Evolutionary conservation across 495 filamentous ascomycete genomes (phyloP).

Genomic region (Penicillium riverlandense): DNA sequence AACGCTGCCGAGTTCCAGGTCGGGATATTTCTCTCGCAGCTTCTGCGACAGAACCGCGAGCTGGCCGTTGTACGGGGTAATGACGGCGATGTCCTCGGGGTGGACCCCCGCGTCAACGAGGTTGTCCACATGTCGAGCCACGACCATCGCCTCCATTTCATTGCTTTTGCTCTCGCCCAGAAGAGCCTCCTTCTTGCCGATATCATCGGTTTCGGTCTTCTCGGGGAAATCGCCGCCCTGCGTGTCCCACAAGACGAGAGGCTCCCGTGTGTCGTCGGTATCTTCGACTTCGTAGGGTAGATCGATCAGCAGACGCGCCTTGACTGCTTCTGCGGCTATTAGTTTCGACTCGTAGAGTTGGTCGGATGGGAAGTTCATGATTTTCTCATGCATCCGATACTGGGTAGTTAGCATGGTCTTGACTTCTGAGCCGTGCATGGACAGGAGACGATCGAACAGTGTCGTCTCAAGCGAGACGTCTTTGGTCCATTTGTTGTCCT

Average conservation of each 20-base stretch:
- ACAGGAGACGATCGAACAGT: conserved; percentile 82
- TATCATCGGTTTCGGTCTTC: conserved; percentile 42
- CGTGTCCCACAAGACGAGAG: conserved; percentile 90
- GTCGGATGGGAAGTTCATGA: conserved; percentile 89
- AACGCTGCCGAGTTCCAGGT: conserved; percentile 86
- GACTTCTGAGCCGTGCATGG: conserved; percentile 71
- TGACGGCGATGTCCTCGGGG: conserved; percentile 79
- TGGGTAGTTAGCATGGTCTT: conserved; percentile 97
- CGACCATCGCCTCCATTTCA: conserved; percentile 79
- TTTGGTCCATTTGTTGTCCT: conserved; percentile 21
- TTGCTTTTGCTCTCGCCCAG: conserved; percentile 90
- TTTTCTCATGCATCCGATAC: conserved; percentile 94
- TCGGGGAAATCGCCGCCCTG: conserved; percentile 89
- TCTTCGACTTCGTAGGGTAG: conserved; percentile 72
- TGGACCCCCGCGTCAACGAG: conserved; percentile 73
- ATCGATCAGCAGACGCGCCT: conserved; percentile 63
- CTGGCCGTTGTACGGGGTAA: conserved; percentile 97
- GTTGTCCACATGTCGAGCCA: conserved; percentile 62
- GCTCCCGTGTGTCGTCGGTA: conserved; percentile 82
- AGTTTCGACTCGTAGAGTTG: conserved; percentile 80
- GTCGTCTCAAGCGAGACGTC: conserved; percentile 68
- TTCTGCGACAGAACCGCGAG: conserved; percentile 64
- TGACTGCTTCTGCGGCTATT: conserved; percentile 71
- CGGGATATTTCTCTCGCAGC: conserved; percentile 72
- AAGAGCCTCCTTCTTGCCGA: conserved; percentile 44